These are phyloP conservation scores for Arthrobotrys iridis DNA, from an alignment of 2,329 filamentous ascomycete species.

Conservation along the genomic window DNA sequence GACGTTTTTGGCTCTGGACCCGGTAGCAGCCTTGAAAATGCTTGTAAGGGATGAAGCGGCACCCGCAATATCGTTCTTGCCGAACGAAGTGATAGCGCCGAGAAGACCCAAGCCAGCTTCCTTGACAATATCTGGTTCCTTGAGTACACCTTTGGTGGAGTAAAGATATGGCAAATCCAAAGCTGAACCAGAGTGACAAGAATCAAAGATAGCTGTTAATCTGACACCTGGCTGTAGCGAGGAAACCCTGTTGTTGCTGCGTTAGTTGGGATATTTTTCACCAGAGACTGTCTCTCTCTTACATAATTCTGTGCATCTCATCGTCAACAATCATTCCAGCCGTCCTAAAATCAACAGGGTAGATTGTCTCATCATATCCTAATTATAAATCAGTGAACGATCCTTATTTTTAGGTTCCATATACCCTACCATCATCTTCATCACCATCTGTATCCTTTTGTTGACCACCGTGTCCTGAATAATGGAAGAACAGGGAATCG, in stretches of 20 bases:
- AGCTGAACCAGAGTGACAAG: conserved; percentile 80
- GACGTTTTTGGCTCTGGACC: conserved; percentile 80
- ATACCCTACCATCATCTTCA: conserved; percentile 72
- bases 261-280: neutral
- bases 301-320: conserved; percentile 78
- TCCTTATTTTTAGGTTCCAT: neutral
- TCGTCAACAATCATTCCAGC: conserved; percentile 81
- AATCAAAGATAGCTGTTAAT: conserved; percentile 82
- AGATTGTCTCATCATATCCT: conserved; percentile 78
- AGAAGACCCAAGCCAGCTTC: conserved; percentile 79
- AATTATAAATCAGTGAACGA: neutral
- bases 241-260: conserved; percentile 66
- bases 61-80: conserved; percentile 81
- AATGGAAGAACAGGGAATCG: conserved; percentile 80
- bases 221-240: conserved; percentile 84
- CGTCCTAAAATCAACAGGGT: conserved; percentile 76
- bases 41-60: conserved; percentile 83
- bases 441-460: conserved; percentile 78
- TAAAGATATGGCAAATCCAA: conserved; percentile 82
- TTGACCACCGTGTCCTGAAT: conserved; percentile 80
- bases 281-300: neutral
- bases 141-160: conserved; percentile 79
- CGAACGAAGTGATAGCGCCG: conserved; percentile 76
- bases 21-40: conserved; percentile 84
- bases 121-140: conserved; percentile 82